These are phyloP conservation scores for Peronospora farinosa DNA, from an alignment of 352 stramenopile genomes.

Conservation along the genomic window DNA sequence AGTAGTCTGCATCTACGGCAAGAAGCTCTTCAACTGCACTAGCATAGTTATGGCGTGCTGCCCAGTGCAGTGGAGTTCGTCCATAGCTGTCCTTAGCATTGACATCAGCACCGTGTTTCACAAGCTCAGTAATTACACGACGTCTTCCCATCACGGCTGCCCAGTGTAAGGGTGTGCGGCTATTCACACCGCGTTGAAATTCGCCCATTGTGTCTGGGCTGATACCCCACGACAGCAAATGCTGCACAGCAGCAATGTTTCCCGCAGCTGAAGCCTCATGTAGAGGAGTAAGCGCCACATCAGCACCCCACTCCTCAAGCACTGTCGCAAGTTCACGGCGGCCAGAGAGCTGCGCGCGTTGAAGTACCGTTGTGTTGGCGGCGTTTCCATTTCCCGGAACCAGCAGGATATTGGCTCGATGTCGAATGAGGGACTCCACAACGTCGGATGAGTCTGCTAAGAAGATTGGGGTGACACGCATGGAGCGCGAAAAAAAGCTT, in stretches of 20 bases:
- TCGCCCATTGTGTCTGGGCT: conserved; percentile 61
- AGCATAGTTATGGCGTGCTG: conserved; percentile 62
- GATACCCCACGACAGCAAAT: conserved; percentile 51
- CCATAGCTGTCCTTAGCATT: conserved; percentile 55
- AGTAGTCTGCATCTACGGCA: conserved; percentile 39
- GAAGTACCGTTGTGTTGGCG: conserved; percentile 65
- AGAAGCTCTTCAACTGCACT: conserved; percentile 50
- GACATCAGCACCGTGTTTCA: conserved; percentile 43
- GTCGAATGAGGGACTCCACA: conserved; percentile 50
- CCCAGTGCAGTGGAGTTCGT: conserved; percentile 72
- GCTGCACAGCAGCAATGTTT: conserved; percentile 43
- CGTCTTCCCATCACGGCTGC: conserved; percentile 59
- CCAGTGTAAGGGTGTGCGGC: conserved; percentile 69
- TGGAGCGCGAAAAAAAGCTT: conserved; percentile 58
- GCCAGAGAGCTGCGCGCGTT: conserved; percentile 57
- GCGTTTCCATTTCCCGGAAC: conserved; percentile 55
- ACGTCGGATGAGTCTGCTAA: conserved; percentile 68
- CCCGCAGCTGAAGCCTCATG: conserved; percentile 58
- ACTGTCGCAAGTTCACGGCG: conserved; percentile 48
- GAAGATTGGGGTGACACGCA: conserved; percentile 69
- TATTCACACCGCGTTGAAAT: conserved; percentile 54
- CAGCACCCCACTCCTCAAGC: conserved; percentile 65
- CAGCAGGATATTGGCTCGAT: conserved; percentile 64
- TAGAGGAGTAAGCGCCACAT: conserved; percentile 72
- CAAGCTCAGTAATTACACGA: conserved; percentile 44